A percentile compares a stretch with the other conserved stretches of the same genome.
Conservation (phyloP, 768 basidiomycete species). For the Sarcodon aspratus region DNA sequence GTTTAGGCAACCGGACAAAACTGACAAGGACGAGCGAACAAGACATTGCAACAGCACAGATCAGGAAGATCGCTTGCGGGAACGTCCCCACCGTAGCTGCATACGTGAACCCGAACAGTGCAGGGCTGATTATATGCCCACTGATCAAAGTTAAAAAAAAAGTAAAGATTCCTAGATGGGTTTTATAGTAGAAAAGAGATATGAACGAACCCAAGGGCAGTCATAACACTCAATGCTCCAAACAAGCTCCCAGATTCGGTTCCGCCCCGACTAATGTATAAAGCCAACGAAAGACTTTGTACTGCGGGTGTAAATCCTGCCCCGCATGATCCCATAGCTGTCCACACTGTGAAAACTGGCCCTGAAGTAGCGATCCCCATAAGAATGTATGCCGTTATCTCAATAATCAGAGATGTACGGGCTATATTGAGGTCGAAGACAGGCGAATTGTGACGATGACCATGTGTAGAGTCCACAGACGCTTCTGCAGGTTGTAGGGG, state of each 20-base stretch:
- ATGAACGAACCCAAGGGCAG: constrained; percentile 44
- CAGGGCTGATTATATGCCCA: constrained; percentile 58
- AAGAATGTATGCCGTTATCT: constrained; percentile 36
- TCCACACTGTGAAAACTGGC: constrained; percentile 37
- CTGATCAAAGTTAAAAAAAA: constrained; percentile 21
- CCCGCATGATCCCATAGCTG: constrained; percentile 43
- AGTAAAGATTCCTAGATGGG: background rate
- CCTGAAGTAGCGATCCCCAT: constrained; percentile 33
- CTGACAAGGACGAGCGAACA: constrained; percentile 33
- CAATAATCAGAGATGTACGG: constrained; percentile 47
- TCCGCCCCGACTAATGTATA: constrained; percentile 44
- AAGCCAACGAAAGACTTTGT: constrained; percentile 60
- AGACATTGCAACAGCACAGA: constrained; percentile 29
- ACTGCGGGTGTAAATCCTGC: constrained; percentile 53
- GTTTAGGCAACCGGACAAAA: constrained; percentile 32
- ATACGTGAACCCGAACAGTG: constrained; percentile 63
- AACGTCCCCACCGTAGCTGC: constrained; percentile 57
- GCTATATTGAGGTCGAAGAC: constrained; percentile 63
- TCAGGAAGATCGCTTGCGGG: constrained; percentile 59
- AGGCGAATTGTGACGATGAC: constrained; percentile 23
- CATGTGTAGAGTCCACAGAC: no score
- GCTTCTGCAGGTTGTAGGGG: no score
- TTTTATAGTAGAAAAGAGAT: background rate
- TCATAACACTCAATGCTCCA: constrained; percentile 68
- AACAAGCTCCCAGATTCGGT: constrained; percentile 67